phyloP scores from a whole-genome alignment of 2,329 filamentous ascomycete genomes.

The Neonectria faginata region DNA sequence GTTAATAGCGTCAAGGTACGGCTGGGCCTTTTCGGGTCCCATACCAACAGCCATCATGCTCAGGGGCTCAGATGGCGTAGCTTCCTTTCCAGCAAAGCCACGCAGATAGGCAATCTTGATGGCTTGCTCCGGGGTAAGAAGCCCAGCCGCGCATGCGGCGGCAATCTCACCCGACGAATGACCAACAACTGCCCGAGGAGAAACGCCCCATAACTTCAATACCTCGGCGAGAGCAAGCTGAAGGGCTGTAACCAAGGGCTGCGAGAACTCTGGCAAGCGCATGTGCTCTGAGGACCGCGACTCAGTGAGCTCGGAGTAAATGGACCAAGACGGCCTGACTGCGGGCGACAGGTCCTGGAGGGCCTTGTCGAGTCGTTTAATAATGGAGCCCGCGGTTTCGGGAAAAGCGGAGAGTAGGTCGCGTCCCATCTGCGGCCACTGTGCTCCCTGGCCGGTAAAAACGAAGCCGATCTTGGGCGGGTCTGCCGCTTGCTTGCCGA shows the following conservation, averaged over 20 bases:
- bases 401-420: constrained; percentile 41
- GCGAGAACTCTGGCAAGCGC: constrained; percentile 43
- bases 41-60: constrained; percentile 24
- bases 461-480: constrained; percentile 41
- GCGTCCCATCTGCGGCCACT: constrained; percentile 51
- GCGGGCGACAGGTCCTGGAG: constrained; percentile 34
- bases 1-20: constrained; percentile 18
- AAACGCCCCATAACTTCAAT: constrained; percentile 43
- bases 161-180: constrained; percentile 55
- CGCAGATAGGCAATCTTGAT: constrained; percentile 49
- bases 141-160: constrained; percentile 46
- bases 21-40: constrained; percentile 17
- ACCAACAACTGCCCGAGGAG: constrained; percentile 46
- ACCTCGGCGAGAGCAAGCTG: constrained; percentile 55
- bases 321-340: constrained; percentile 15
- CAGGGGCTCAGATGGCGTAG: constrained; percentile 3
- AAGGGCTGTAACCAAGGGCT: constrained; percentile 55
- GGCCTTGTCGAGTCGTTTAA: constrained; percentile 35
- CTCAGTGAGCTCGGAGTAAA: constrained; percentile 38
- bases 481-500: constrained; percentile 15
- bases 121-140: constrained; percentile 38
- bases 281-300: constrained; percentile 21
- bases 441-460: constrained; percentile 54
- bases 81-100: constrained; percentile 35
- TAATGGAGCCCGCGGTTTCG: constrained; percentile 12